These are phyloP conservation scores for Ganoderma lucidum DNA, from an alignment of 1,284 basidiomycete species.

Conservation along the genomic window DNA sequence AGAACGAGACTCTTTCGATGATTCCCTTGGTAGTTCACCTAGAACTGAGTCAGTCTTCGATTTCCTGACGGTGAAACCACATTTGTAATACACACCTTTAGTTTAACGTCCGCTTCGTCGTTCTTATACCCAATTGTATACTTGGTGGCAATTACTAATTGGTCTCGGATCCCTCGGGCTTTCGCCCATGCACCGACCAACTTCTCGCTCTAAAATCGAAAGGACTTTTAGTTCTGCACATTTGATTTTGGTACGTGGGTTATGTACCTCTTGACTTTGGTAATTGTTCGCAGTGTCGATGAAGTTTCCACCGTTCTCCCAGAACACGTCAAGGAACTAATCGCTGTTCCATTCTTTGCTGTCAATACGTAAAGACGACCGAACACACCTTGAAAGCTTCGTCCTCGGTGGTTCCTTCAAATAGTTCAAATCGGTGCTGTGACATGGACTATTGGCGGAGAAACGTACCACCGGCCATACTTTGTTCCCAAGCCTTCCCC, in stretches of 20 bases:
- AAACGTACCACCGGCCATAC: slow-evolving; percentile 18
- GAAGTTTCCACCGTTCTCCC: slow-evolving; percentile 44
- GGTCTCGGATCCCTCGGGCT: slow-evolving; percentile 47
- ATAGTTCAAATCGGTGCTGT: background rate
- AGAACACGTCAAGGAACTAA: slow-evolving; percentile 44
- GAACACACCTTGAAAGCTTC: slow-evolving; percentile 19
- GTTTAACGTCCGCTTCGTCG: slow-evolving; percentile 15
- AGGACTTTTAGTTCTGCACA: background rate
- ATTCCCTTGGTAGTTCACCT: slow-evolving; percentile 30
- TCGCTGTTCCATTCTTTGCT: background rate
- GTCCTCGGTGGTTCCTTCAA: slow-evolving; percentile 11
- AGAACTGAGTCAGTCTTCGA: background rate
- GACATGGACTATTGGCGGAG: background rate
- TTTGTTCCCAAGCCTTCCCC: slow-evolving; percentile 19
- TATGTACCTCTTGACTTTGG: slow-evolving; percentile 37
- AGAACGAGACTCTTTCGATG: slow-evolving; percentile 26
- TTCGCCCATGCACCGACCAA: slow-evolving; percentile 53
- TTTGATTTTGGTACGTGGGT: background rate
- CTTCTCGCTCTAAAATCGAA: slow-evolving; percentile 33
- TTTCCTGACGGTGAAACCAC: background rate
- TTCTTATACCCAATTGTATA: slow-evolving; percentile 22
- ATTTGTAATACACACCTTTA: background rate
- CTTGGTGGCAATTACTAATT: slow-evolving; percentile 54
- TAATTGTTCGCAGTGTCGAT: slow-evolving; percentile 45
- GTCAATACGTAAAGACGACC: background rate